Evolutionary conservation across 2,329 filamentous ascomycete genomes (phyloP).

Genomic region (Knoxdaviesia proteae): DNA sequence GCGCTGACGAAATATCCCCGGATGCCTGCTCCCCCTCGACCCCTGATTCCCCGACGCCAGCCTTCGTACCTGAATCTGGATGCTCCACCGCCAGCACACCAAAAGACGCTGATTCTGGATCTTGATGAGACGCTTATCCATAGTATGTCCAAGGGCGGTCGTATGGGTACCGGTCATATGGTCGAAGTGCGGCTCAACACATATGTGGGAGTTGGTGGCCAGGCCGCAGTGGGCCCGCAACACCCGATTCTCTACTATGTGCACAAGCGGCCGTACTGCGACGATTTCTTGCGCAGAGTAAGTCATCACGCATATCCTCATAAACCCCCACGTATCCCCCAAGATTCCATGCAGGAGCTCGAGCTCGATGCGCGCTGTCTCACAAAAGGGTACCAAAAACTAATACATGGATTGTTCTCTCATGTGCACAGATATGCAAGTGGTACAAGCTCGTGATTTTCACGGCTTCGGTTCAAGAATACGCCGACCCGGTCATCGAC

Average conservation of each 20-base stretch:
- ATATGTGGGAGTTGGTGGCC: conserved; percentile 43
- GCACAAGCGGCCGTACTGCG: conserved; percentile 90
- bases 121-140: conserved; percentile 96
- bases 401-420: no score
- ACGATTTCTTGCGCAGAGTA: conserved; percentile 80
- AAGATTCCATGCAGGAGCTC: neutral
- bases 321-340: neutral
- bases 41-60: conserved; percentile 71
- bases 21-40: conserved; percentile 70
- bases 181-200: conserved; percentile 84
- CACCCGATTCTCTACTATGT: conserved; percentile 98
- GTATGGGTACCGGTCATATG: conserved; percentile 96
- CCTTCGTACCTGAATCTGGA: conserved; percentile 61
- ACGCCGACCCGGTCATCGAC: conserved; percentile 95
- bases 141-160: conserved; percentile 88
- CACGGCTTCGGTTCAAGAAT: conserved; percentile 94
- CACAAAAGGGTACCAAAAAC: no score
- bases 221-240: conserved; percentile 53
- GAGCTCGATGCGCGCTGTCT: no score
- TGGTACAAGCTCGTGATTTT: conserved; percentile 98
- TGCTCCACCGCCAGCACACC: conserved; percentile 32
- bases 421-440: conserved; percentile 48
- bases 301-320: conserved; percentile 7
- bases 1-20: conserved; percentile 77
- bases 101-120: conserved; percentile 89